Percentiles rank a stretch among this genome's conserved stretches.
phyloP scores from a whole-genome alignment of 345 rosid genomes.

The Odontarrhena argentea region DNA sequence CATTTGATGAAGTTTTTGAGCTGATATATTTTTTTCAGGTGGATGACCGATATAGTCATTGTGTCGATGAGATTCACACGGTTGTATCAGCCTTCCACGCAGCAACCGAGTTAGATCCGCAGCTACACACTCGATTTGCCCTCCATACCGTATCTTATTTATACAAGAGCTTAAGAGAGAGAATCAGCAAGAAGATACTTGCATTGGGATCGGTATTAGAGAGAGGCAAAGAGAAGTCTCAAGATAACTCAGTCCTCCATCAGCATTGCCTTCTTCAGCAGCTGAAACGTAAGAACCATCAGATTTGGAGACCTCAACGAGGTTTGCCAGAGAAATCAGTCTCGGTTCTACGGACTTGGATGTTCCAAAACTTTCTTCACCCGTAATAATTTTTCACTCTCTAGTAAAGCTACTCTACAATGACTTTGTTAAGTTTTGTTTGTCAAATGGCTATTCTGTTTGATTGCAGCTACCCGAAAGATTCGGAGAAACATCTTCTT shows the following conservation, averaged over 20 bases:
- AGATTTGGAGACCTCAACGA: constrained; percentile 90
- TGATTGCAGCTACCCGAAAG: constrained; percentile 80
- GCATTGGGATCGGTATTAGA: constrained; percentile 56
- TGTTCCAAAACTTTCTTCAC: constrained; percentile 98
- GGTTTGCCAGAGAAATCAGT: constrained; percentile 94
- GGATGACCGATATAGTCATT: constrained; percentile 77
- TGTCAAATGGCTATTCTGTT: not conserved
- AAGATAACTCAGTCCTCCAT: constrained; percentile 54
- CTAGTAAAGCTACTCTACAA: not conserved
- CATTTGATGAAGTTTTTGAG: not conserved
- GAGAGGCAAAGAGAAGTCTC: constrained; percentile 49
- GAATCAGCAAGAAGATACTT: constrained; percentile 84
- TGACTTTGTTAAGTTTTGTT: not conserved
- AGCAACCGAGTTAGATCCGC: constrained; percentile 86
- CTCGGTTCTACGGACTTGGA: constrained; percentile 86
- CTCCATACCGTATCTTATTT: constrained; percentile 70
- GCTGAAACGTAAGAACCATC: constrained; percentile 74
- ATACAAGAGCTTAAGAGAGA: constrained; percentile 77
- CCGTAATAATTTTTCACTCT: constrained; percentile 61
- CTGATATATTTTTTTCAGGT: constrained; percentile 50
- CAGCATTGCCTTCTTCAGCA: constrained; percentile 83
- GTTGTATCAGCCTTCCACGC: constrained; percentile 95
- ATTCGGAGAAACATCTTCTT: constrained; percentile 92
- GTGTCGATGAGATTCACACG: constrained; percentile 89
- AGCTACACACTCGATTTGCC: constrained; percentile 72